A percentile compares a stretch with the other conserved stretches of the same genome.
These are phyloP conservation scores for Debaryomyces hansenii DNA, from an alignment of 805 yeast species.

Conservation along the genomic window DNA sequence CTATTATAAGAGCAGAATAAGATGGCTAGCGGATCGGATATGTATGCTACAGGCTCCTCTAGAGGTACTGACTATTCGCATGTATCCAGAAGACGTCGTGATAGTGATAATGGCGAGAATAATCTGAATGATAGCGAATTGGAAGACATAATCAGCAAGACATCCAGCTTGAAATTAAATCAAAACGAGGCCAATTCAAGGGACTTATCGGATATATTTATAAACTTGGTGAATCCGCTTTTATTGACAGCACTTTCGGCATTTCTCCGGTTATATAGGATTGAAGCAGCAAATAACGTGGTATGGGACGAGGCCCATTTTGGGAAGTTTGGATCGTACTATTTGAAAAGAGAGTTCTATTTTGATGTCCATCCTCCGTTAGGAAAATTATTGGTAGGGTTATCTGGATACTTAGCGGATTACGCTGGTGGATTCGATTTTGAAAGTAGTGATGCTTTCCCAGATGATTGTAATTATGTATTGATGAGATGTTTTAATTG, in stretches of 20 bases:
- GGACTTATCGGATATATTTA: conserved; percentile 2
- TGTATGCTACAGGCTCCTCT: background rate
- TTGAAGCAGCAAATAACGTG: conserved; percentile 70
- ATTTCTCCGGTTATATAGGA: conserved; percentile 66
- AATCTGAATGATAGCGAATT: conserved; percentile 10
- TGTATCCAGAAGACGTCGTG: background rate
- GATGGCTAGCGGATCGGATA: background rate
- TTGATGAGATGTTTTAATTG: conserved; percentile 90
- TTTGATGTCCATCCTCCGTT: conserved; percentile 98
- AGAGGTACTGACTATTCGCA: background rate
- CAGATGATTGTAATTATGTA: conserved; percentile 74
- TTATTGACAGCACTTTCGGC: conserved; percentile 37
- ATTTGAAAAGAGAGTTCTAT: conserved; percentile 82
- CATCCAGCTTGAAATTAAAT: conserved; percentile 16
- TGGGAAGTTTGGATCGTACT: conserved; percentile 94
- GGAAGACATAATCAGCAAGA: conserved; percentile 21
- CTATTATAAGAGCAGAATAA: background rate
- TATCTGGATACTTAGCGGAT: conserved; percentile 83
- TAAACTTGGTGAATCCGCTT: conserved; percentile 25
- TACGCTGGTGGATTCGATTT: conserved; percentile 88
- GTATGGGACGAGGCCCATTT: conserved; percentile 99
- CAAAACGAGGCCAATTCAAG: background rate
- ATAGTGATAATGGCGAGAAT: background rate
- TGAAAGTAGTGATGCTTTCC: conserved; percentile 77
- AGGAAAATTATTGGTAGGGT: conserved; percentile 89